A percentile compares a stretch with the other conserved stretches of the same genome.
Evolutionary conservation across 129 eudicot genomes (phyloP).

Genomic region (Chrysanthemum lavandulifolium): DNA sequence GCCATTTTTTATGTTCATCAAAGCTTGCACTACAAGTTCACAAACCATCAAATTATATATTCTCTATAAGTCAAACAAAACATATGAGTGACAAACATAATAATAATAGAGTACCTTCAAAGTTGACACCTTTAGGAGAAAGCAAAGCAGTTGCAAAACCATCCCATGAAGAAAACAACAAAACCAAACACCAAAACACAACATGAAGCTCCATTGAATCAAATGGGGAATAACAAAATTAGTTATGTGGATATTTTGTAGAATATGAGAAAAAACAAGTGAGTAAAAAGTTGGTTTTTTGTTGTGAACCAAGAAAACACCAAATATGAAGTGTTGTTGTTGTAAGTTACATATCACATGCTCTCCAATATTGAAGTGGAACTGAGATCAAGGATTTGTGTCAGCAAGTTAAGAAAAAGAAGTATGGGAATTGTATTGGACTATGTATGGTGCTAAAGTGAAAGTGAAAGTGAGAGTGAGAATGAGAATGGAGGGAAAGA

Average conservation of each 20-base stretch:
- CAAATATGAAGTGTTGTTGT: conserved; percentile 9
- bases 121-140: conserved; percentile 86
- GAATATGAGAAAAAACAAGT: background rate
- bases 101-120: conserved; percentile 47
- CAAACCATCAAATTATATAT: background rate
- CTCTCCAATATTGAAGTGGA: conserved; percentile 12
- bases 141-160: conserved; percentile 48
- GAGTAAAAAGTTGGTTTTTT: conserved; percentile 17
- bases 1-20: conserved; percentile 65
- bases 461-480: conserved; percentile 43
- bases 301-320: conserved; percentile 18
- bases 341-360: conserved; percentile 22
- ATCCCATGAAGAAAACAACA: conserved; percentile 37
- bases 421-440: conserved; percentile 17
- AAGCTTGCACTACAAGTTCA: conserved; percentile 64
- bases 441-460: conserved; percentile 30
- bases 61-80: no score
- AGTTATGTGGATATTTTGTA: background rate
- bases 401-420: conserved; percentile 35
- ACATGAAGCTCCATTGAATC: conserved; percentile 32
- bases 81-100: no score
- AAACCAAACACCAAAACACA: conserved; percentile 35
- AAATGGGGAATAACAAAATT: background rate
- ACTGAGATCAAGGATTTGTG: conserved; percentile 42
- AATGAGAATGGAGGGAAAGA: conserved; percentile 34